Percentiles rank a stretch among this genome's conserved stretches.
Conservation (phyloP, 2,329 filamentous ascomycete species). For the Lecanicillium sp. region DNA sequence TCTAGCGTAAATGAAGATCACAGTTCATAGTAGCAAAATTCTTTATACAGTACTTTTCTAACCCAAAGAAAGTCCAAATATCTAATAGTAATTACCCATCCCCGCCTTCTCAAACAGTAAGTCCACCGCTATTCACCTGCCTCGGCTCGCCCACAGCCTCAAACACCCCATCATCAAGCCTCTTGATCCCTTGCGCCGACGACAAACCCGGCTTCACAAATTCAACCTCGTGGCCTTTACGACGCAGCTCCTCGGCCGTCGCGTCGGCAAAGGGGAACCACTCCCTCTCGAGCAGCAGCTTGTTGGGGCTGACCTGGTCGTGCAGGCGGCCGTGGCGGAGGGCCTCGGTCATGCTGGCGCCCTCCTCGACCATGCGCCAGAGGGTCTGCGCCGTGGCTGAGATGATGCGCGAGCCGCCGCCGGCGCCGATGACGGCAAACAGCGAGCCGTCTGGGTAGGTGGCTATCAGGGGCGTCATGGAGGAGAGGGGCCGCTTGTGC, state of each 20-base stretch:
- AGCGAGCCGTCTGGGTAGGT: slow-evolving; percentile 55
- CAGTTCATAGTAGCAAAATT: too few species aligned
- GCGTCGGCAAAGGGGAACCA: slow-evolving; percentile 48
- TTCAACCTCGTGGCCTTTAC: slow-evolving; percentile 62
- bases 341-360: slow-evolving; percentile 51
- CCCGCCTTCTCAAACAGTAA: slow-evolving; percentile 27
- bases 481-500: slow-evolving; percentile 75
- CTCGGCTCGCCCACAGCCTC: slow-evolving; percentile 72
- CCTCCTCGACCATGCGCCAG: slow-evolving; percentile 63
- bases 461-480: slow-evolving; percentile 72
- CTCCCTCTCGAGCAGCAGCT: slow-evolving; percentile 55
- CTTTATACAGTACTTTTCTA: too few species aligned
- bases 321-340: slow-evolving; percentile 64
- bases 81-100: background rate
- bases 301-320: slow-evolving; percentile 73
- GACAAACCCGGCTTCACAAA: slow-evolving; percentile 58
- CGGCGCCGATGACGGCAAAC: slow-evolving; percentile 64
- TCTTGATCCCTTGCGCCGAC: slow-evolving; percentile 62
- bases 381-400: slow-evolving; percentile 69
- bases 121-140: slow-evolving; percentile 62
- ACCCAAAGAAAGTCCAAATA: too few species aligned
- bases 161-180: slow-evolving; percentile 58
- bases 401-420: slow-evolving; percentile 78
- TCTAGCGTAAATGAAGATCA: too few species aligned
- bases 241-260: slow-evolving; percentile 55